Base-by-base conservation (phyloP, 2,329 filamentous ascomycete genomes). In the Bipolaris sorokiniana region DNA sequence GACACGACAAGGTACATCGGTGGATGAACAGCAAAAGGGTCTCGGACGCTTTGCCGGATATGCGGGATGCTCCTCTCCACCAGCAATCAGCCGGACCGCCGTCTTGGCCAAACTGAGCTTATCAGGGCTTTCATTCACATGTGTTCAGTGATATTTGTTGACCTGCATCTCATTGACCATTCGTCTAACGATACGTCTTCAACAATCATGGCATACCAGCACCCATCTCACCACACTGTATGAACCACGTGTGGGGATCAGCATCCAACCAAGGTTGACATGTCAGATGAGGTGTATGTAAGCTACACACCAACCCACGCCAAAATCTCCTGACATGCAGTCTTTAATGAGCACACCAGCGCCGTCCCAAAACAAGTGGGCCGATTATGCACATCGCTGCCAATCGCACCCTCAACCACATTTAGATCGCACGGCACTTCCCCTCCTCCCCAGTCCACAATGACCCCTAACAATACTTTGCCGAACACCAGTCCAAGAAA, bases 401-500 rank as follows among this genome's bases (percentile, higher is more conserved):
- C 34, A 53, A 41, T 49, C 23, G 33, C 16, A 11, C 7, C 34
- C 46, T 37, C 34, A 52, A 46, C 34, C 41, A 28, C 26, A 38
- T 33, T 31, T 22, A 31, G 26, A 38, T 22, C 15, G 36, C 15
- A 37, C 45, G 28, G 16, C 22, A 28, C 33, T 41, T 34, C 26
- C 26, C 26, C 26, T 28, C 26, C 26, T 22, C 40, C 7, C 33
- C 20, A 18, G 41, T 16, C 37, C 42, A 10, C 20, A 22, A 18
- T 45, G 11, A n/a, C 28, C 15, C 42, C 41, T 28, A 26, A 33
- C 52, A 51, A 34, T 36, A 37, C 40, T 55, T 50, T 5, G 22
- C 54, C 18, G 15, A 53, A 20, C 49, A 72, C 68, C 67, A 71
- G 33, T 74, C 69, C 22, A 71, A 47, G 42, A 75, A 75, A 46